Base-by-base conservation (phyloP, 177 flowering plant genomes). In the Vitis hybrid region DNA sequence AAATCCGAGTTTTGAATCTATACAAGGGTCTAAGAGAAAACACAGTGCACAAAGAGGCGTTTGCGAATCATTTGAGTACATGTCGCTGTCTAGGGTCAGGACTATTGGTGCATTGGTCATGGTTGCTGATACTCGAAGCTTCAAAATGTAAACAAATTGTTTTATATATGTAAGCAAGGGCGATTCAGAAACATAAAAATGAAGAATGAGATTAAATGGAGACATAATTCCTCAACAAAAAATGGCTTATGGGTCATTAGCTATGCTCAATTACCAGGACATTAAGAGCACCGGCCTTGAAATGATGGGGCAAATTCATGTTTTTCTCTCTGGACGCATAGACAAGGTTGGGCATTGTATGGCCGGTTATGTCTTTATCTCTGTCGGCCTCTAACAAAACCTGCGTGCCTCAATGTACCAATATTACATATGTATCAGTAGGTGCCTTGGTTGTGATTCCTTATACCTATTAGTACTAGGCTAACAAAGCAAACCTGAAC, bases 31-130 rank as follows among this genome's bases (percentile, higher is more conserved):
- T 18, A 64, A 12, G 16, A 74, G 39, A 60, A 55, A 71, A 39
- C 80, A 77, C 2, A 77, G 67, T 3, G 56, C 55, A 2, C 74
- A 62, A 0, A 66, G 74, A 12, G 74, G 71, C 29, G 80, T 77
- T 26, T 52, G 31, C 5, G 80, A 74, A 66, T 77, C 80, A 53
- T 77, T 77, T 2, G 80, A 77, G 66, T 45, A 62, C 77, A 67
- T 77, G 75, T 77, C 77, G 16, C 79, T 33, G 72, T 76, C 79
- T 19, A 69, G 50, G 10, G 73, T 73, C 26, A 76, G 18, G 1
- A 76, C 16, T 16, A 77, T 51, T 10, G 80, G 74, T 53, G 76
- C 74, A 55, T 77, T 77, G 11, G 74, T 77, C 77, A 77, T 73
- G 14, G 56, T 39, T 26, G 50, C 77, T 5, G 80, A 77, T 33